These are phyloP conservation scores for Pinus tabuliformis DNA, from an alignment of 75 land plant species.

Conservation along the genomic window DNA sequence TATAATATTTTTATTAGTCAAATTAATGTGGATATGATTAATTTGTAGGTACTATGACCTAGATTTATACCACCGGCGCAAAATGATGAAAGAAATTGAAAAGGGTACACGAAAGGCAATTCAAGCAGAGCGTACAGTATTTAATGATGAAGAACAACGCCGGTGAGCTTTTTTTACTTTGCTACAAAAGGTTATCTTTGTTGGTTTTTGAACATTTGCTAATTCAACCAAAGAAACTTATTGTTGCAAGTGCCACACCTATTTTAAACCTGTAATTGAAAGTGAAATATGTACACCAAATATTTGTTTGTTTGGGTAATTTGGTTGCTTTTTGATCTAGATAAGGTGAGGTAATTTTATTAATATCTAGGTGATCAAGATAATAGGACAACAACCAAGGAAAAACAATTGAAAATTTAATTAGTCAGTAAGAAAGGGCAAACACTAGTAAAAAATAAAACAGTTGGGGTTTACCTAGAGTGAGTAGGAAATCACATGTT, in stretches of 20 bases:
- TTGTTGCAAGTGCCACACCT: background rate
- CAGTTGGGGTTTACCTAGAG: background rate
- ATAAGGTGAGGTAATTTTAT: no score
- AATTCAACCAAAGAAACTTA: background rate
- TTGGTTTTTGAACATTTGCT: background rate
- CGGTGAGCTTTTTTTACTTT: conserved; percentile 40
- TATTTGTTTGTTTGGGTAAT: background rate
- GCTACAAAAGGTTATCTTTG: no score
- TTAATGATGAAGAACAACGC: conserved; percentile 96
- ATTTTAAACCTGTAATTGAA: background rate
- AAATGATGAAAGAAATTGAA: conserved; percentile 66
- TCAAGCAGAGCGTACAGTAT: conserved; percentile 71
- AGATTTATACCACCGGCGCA: conserved; percentile 81
- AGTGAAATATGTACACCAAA: background rate
- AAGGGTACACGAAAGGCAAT: conserved; percentile 48
- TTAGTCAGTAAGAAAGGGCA: no score
- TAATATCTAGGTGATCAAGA: no score
- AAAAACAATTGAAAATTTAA: no score
- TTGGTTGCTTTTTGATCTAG: background rate
- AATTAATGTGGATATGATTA: background rate
- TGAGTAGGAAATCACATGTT: background rate
- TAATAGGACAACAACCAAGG: no score
- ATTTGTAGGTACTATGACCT: conserved; percentile 80
- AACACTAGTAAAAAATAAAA: no score
- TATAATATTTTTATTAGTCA: background rate